Evolutionary conservation across 352 stramenopile species (phyloP), one percentile per base, ranked within the genome.

Genomic region (Phytophthora fragariae): DNA sequence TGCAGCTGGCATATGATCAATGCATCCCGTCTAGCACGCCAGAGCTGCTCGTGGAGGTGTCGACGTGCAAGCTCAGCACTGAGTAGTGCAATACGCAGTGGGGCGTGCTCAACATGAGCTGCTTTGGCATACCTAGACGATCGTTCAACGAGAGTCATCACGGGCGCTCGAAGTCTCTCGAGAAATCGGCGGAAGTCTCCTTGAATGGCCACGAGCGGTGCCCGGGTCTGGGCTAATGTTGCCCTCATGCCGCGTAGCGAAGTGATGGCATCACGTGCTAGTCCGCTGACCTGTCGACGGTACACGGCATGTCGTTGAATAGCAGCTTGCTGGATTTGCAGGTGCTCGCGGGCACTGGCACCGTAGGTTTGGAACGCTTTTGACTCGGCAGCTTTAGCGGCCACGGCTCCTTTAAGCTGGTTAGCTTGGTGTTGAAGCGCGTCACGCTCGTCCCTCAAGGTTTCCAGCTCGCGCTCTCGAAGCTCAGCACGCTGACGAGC

Each of bases 21-120:
- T 5, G 88, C 85, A 46, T 94, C 85, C 5, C 77, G 77, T 21
- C 80, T 70, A 10, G 86, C 63, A 0, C 72, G 68, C 88, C 88
- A 94, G 33, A 94, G 62, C 56, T 94, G 85, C 9, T 94, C 87
- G 57, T 93, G 85, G 57, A 94, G 66, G 57, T 94, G 87, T 24
- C 76, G 80, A 5, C 84, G 75, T 19, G 83, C 76, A 35, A 86
- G 74, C 55, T 92, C 81, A 2, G 81, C 69, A 11, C 66, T 74
- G 5, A 66, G 57, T 5, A 92, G 57, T 46, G 85, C 84, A 3
- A 77, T 24, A 2, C 84, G 76, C 47, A 94, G 66, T 1, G 86
- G 85, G 12, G 75, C 69, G 68, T 89, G 85, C 41, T 94, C 87
- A 4, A 79, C 67, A 59, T 87, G 75, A 2, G 84, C 85, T 53